Conservation (phyloP, 192 early-diverging fungal genomes). For the Entomortierella lignicola region DNA sequence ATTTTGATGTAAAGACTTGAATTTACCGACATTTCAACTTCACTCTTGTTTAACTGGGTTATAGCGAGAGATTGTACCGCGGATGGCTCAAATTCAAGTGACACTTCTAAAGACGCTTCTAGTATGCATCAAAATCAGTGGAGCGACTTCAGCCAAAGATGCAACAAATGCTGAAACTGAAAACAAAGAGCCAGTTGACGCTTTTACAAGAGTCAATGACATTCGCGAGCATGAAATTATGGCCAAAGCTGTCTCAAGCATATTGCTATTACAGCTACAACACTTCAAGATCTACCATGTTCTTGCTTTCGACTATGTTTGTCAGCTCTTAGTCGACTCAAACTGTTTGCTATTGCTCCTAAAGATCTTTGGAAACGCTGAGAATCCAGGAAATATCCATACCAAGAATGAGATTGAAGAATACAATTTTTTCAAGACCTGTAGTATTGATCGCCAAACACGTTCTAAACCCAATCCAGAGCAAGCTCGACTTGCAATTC, state of each 20-base stretch:
- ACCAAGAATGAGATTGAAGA: constrained; percentile 63
- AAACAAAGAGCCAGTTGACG: constrained; percentile 34
- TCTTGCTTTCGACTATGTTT: constrained; percentile 83
- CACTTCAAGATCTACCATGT: constrained; percentile 74
- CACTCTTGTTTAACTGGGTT: constrained; percentile 1
- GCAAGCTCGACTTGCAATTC: constrained; percentile 19
- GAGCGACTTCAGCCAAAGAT: constrained; percentile 55
- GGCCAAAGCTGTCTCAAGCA: constrained; percentile 75
- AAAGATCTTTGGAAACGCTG: constrained; percentile 85
- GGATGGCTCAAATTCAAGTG: constrained; percentile 65
- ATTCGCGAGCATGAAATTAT: constrained; percentile 77
- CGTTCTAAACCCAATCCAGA: constrained; percentile 12
- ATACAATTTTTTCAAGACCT: constrained; percentile 59
- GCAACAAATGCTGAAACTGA: constrained; percentile 35
- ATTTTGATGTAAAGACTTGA: no score
- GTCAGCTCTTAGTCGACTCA: constrained; percentile 83
- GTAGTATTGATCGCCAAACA: constrained; percentile 25
- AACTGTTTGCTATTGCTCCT: constrained; percentile 85
- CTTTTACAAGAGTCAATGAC: constrained; percentile 58
- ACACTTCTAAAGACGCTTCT: constrained; percentile 64
- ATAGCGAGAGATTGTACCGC: constrained; percentile 62
- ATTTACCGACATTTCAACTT: neutral
- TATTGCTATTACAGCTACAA: constrained; percentile 74
- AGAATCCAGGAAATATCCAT: constrained; percentile 59
- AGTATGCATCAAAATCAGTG: constrained; percentile 52